Percentiles rank a stretch among this genome's conserved stretches.
Conservation (phyloP, 495 filamentous ascomycete genomes). For the Ascodesmis nigricans region DNA sequence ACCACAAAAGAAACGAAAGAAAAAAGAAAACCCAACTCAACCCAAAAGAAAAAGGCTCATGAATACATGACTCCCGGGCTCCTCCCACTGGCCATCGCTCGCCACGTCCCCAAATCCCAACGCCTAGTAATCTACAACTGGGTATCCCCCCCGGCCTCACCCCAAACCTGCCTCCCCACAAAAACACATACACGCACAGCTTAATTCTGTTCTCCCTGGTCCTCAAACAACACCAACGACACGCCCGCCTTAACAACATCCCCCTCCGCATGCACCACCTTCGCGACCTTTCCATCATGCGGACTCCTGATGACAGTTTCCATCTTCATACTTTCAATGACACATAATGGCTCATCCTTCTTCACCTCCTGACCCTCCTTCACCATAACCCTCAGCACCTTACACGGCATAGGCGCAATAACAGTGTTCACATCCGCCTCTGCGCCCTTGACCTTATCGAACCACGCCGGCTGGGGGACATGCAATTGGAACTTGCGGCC, state of each 20-base stretch:
- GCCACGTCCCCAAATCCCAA: too few species aligned
- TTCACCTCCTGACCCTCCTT: slow-evolving; percentile 55
- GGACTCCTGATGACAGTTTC: slow-evolving; percentile 84
- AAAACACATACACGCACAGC: too few species aligned
- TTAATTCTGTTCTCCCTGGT: too few species aligned
- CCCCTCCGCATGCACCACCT: slow-evolving; percentile 65
- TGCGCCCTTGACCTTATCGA: slow-evolving; percentile 65
- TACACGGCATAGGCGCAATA: slow-evolving; percentile 84
- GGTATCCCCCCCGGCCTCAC: too few species aligned
- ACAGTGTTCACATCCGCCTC: slow-evolving; percentile 46
- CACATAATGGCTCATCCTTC: slow-evolving; percentile 73
- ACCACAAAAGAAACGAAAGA: too few species aligned
- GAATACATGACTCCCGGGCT: too few species aligned
- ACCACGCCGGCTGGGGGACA: slow-evolving; percentile 50
- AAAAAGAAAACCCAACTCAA: too few species aligned
- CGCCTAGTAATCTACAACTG: too few species aligned
- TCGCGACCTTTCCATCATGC: slow-evolving; percentile 54
- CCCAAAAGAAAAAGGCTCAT: too few species aligned
- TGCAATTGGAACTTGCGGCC: slow-evolving; percentile 54
- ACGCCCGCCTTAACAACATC: slow-evolving; percentile 38
- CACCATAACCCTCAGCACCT: slow-evolving; percentile 67
- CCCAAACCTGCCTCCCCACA: too few species aligned
- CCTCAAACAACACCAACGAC: slow-evolving; percentile 33
- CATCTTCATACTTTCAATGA: slow-evolving; percentile 99
- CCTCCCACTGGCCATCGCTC: too few species aligned